Evolutionary conservation across 176 grass and related monocot species (phyloP), one percentile per base, ranked within the genome.

Genomic region (Oryza punctata): DNA sequence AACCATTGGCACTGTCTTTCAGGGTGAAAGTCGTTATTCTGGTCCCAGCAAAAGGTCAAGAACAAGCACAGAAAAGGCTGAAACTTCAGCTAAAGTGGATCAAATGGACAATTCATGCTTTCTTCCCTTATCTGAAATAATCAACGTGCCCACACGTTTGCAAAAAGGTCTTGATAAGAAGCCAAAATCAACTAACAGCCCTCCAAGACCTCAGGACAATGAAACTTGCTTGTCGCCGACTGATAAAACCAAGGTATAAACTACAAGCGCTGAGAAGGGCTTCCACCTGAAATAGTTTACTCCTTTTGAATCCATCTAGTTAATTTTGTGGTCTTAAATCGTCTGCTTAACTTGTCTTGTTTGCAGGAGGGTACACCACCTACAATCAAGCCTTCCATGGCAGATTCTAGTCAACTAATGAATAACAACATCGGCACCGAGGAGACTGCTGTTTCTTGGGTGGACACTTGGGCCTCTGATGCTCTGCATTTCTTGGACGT

Each of bases 71-170:
- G 88, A 69, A 82, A 88, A 75, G 46, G 67, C 52, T 80, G 87
- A 28, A 65, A 49, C 61, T 57, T 93, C 66, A 7, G 63, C 52
- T 27, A 66, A 82, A 82, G 60, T 82, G 85, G 61, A 85, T 78
- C 70, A 59, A 72, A 69, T 77, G 69, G 86, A 97, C 74, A 82
- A 78, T 60, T 92, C 84, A 18, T 83, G 41, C 66, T 88, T 80
- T 45, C 46, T 87, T 65, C 92, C 92, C 76, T 80, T 87, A 45
- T 88, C 91, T 77, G 80, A 85, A 85, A 88, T 87, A 25, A 88
- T 94, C 68, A 87, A 77, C 43, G 88, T 92, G 29, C 80, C 79
- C 50, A 68, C 70, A 88, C 81, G 78, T 54, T 67, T 85, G 19
- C 90, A 81, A 63, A 84, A 74, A 29, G 75, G 78, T 86, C 43